Evolutionary conservation across 2,329 filamentous ascomycete genomes (phyloP), one percentile per base, ranked within the genome.

Genomic region (Drechmeria coniospora): DNA sequence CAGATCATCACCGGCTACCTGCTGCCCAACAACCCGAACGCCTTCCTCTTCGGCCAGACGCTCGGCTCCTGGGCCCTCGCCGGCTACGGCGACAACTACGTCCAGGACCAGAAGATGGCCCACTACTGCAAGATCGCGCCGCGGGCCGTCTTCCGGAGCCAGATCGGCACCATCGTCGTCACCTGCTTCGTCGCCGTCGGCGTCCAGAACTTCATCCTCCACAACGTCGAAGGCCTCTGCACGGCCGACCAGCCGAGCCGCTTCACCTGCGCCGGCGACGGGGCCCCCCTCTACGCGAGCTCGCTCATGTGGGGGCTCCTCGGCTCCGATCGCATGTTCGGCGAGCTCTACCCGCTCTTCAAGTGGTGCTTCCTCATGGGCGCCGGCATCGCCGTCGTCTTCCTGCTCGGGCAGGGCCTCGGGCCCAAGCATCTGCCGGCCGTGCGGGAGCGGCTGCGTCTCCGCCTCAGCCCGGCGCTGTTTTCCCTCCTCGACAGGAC

Each of bases 81-180:
- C 0, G 56, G 56, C 4, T 58, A 57, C 31, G 48, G 48, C 23
- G 51, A 53, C 29, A 56, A 55, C 39, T 57, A 54, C 33, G 45
- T 56, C 46, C 51, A 57, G 35, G 62, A 66, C 35, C 52, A 65
- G 52, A 66, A 66, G 41, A 43, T 66, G 20, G 62, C 53, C 2
- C 61, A 63, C 31, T 65, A 65, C 41, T 44, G 63, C 30, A 65
- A 67, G 38, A 57, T 66, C 23, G 54, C 61, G 0, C 58, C 57
- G 0, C 49, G 54, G 4, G 59, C 56, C 8, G 47, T 60, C 3
- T 66, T 67, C 41, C 50, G 53, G 19, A 57, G 54, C 6, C 63
- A 68, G 40, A 54, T 56, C 2, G 50, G 50, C 21, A 57, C 58
- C 22, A 59, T 59, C 23, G 40, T 63, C 32, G 35, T 59, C 9